These are phyloP conservation scores for Lophiostoma macrostomum DNA, from an alignment of 495 filamentous ascomycete genomes.

Conservation along the genomic window DNA sequence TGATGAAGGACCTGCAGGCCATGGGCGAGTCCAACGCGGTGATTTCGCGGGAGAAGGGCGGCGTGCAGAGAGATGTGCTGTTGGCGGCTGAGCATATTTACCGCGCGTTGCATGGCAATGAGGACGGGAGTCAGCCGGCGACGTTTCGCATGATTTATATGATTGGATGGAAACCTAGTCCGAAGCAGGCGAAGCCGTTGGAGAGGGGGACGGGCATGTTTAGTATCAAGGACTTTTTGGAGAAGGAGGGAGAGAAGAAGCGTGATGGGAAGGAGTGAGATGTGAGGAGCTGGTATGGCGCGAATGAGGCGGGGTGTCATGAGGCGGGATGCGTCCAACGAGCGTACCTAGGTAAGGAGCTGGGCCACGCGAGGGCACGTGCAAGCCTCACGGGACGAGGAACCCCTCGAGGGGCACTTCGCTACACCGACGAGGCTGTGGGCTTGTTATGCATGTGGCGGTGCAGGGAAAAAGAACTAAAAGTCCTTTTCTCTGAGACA, in stretches of 20 bases:
- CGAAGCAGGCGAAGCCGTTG: constrained; percentile 73
- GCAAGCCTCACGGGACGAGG: too few relatives aligned
- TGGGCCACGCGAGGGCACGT: too few relatives aligned
- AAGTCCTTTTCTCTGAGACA: too few relatives aligned
- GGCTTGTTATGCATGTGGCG: too few relatives aligned
- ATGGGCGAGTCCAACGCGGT: constrained; percentile 94
- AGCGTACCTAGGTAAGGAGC: too few relatives aligned
- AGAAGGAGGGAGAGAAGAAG: constrained; percentile 32
- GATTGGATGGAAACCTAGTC: constrained; percentile 96
- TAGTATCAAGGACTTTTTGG: constrained; percentile 78
- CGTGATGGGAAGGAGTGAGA: constrained; percentile 3
- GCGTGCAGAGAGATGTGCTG: constrained; percentile 76
- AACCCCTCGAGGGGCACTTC: too few relatives aligned
- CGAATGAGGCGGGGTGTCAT: too few relatives aligned
- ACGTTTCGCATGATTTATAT: constrained; percentile 94
- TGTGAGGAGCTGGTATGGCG: too few relatives aligned
- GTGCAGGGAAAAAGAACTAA: too few relatives aligned
- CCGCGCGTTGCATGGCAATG: constrained; percentile 71
- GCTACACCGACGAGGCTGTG: too few relatives aligned
- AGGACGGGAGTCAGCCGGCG: constrained; percentile 71
- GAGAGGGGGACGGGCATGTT: constrained; percentile 77
- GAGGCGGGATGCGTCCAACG: too few relatives aligned
- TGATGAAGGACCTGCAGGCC: constrained; percentile 89
- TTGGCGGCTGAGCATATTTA: constrained; percentile 90
- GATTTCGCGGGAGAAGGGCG: constrained; percentile 70